Percentiles rank a stretch among this genome's conserved stretches.
Evolutionary conservation across 2,329 filamentous ascomycete genomes (phyloP).

Genomic region (Domatiomyces globalis): DNA sequence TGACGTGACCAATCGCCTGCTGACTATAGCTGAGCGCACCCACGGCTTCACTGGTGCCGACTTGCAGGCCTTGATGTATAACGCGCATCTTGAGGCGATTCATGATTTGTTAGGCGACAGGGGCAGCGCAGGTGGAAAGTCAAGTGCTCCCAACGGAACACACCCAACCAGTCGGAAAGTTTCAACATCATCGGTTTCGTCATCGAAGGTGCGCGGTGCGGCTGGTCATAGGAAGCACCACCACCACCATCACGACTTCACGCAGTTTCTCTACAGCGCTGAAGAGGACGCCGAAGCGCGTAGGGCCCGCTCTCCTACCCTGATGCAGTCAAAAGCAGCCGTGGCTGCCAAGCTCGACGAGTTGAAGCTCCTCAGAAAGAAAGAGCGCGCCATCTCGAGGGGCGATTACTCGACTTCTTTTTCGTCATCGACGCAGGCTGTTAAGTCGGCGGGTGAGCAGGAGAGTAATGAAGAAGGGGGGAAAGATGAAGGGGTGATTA

Average conservation of each 20-base stretch:
- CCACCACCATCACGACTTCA: conserved; percentile 39
- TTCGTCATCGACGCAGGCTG: neutral
- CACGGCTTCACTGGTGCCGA: conserved; percentile 91
- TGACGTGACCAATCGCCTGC: conserved; percentile 48
- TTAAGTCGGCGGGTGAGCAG: neutral
- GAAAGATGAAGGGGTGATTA: conserved; percentile 53
- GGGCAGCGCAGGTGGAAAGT: conserved; percentile 20
- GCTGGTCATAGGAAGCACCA: conserved; percentile 25
- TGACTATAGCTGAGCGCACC: conserved; percentile 64
- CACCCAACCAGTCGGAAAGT: conserved; percentile 5
- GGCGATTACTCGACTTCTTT: conserved; percentile 1
- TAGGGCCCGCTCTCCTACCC: conserved; percentile 21
- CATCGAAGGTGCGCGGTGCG: conserved; percentile 8
- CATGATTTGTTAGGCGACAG: conserved; percentile 67
- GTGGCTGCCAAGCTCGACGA: conserved; percentile 71
- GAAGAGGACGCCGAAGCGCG: conserved; percentile 37
- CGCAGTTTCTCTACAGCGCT: conserved; percentile 69
- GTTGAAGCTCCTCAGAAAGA: conserved; percentile 52
- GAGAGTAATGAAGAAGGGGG: conserved; percentile 19
- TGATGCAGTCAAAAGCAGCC: conserved; percentile 59
- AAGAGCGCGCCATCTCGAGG: conserved; percentile 14
- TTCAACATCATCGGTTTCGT: conserved; percentile 14
- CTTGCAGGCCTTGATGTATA: conserved; percentile 86
- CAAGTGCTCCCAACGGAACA: conserved; percentile 16
- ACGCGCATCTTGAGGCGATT: conserved; percentile 91